Conservation (phyloP, 2,329 filamentous ascomycete genomes). For the Diaporthe destruens region DNA sequence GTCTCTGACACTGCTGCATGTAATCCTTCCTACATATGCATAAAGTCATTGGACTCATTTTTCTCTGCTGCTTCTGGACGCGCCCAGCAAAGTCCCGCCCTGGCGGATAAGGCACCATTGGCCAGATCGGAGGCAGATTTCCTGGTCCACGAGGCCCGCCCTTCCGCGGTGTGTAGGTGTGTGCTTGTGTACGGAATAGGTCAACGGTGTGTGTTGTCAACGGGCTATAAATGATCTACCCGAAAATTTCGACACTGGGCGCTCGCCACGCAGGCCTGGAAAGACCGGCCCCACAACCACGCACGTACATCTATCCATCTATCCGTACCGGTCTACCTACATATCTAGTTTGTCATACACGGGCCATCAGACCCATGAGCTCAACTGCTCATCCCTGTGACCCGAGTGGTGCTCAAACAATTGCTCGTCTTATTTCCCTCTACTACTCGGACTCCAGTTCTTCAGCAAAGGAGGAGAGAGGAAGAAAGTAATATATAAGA, state of each 20-base stretch:
- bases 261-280: slow-evolving; percentile 1
- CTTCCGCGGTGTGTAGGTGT: slow-evolving; percentile 7
- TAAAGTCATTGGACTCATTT: slow-evolving; percentile 4
- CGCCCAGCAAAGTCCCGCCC: slow-evolving; percentile 1
- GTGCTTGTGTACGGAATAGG: too few species aligned
- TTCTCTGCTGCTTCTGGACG: slow-evolving; percentile 4
- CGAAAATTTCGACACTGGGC: slow-evolving; percentile 26
- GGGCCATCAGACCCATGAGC: neutral
- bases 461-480: neutral
- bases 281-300: neutral
- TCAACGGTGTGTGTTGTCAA: neutral
- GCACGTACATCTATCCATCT: neutral
- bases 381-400: neutral
- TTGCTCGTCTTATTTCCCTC: neutral
- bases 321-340: too few species aligned
- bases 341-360: neutral
- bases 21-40: slow-evolving; percentile 11
- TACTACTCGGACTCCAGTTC: too few species aligned
- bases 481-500: neutral
- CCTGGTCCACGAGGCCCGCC: slow-evolving; percentile 35
- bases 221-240: neutral
- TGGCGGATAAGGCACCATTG: slow-evolving; percentile 19
- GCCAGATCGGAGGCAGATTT: slow-evolving; percentile 8
- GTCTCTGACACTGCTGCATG: neutral
- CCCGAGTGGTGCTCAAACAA: neutral